Base-by-base conservation (phyloP, 2,329 filamentous ascomycete species). In the Cordyceps javanica region DNA sequence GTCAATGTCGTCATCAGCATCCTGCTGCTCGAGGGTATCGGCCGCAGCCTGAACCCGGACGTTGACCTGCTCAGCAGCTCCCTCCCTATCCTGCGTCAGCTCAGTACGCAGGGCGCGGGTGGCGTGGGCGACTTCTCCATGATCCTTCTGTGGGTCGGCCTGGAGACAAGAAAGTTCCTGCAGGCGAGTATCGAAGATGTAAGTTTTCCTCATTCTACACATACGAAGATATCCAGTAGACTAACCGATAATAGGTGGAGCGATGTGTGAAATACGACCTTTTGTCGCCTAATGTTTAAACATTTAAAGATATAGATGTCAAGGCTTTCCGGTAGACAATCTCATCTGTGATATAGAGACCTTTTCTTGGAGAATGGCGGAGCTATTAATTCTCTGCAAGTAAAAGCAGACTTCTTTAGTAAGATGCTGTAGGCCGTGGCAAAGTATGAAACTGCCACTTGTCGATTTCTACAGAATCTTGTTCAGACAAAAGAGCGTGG, bases 1-100 rank as follows among this genome's bases (percentile, higher is more conserved):
- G 91, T 99, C 69, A 99, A 99, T 68, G 94, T 99, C 5, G 93
- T 99, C 30, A 88, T 99, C 59, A 96, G 91, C 60, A 97, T 97
- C 55, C 76, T 99, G 34, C 79, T 99, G 2, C 79, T 99, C 1
- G 94, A 99, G 70, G 94, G 94, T 7, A 99, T 97, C 66, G 94
- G 94, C 0, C 82, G 94, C 60, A 90, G 81, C 59, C 75, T 99
- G 16, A 88, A 97, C 69, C 93, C 94, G 0, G 80, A 93, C 55
- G 77, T 97, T 48, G 94, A 99, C 73, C 77, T 99, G 13, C 87
- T 99, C 62, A 81, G 77, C 67, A 92, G 90, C 67, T 91, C 92
- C 8, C 76, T 99, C 50, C 94, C 94, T 0, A 97, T 99, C 49
- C 75, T 99, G 58, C 82, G 94, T 65, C 88, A 96, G 69, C 79